Evolutionary conservation across 208 protist species (phyloP).

Genomic region (Trypanosoma platydactyli): DNA sequence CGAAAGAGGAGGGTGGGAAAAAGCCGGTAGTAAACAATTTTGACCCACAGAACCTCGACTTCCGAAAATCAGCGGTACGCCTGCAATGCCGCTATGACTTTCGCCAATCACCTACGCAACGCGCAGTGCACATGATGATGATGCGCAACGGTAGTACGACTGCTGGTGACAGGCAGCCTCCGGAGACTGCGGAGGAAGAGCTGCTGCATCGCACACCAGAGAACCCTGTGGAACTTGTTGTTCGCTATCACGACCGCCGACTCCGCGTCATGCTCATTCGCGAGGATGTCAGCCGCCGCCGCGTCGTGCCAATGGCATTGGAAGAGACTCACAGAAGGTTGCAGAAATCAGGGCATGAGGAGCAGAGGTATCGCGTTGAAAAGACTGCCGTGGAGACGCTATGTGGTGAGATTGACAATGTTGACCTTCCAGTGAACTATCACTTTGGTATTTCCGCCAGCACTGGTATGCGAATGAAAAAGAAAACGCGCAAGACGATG

Average conservation of each 20-base stretch:
- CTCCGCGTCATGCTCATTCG: slow-evolving; percentile 56
- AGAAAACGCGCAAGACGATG: slow-evolving; percentile 21
- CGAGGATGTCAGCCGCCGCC: slow-evolving; percentile 42
- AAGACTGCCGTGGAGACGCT: slow-evolving; percentile 69
- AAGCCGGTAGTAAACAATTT: slow-evolving; percentile 65
- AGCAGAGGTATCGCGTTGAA: slow-evolving; percentile 23
- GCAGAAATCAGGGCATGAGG: slow-evolving; percentile 16
- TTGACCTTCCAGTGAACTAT: slow-evolving; percentile 57
- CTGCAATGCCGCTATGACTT: slow-evolving; percentile 76
- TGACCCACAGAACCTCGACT: slow-evolving; percentile 39
- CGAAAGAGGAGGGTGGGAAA: slow-evolving; percentile 28
- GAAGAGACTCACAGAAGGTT: slow-evolving; percentile 9
- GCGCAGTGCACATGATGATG: slow-evolving; percentile 12
- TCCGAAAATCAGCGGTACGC: slow-evolving; percentile 41
- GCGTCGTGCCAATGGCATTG: slow-evolving; percentile 13
- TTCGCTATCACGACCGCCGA: slow-evolving; percentile 74
- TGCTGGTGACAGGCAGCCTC: not conserved
- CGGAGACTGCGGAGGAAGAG: slow-evolving; percentile 27
- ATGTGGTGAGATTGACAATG: slow-evolving; percentile 71
- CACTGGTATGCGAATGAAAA: slow-evolving; percentile 32
- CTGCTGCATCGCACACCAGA: slow-evolving; percentile 41
- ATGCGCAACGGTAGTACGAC: slow-evolving; percentile 25
- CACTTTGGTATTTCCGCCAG: slow-evolving; percentile 81
- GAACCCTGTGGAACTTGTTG: slow-evolving; percentile 69
- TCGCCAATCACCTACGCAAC: slow-evolving; percentile 42